Conservation (phyloP, 1,139 yeast genomes). For the Taiozyma onychis region DNA sequence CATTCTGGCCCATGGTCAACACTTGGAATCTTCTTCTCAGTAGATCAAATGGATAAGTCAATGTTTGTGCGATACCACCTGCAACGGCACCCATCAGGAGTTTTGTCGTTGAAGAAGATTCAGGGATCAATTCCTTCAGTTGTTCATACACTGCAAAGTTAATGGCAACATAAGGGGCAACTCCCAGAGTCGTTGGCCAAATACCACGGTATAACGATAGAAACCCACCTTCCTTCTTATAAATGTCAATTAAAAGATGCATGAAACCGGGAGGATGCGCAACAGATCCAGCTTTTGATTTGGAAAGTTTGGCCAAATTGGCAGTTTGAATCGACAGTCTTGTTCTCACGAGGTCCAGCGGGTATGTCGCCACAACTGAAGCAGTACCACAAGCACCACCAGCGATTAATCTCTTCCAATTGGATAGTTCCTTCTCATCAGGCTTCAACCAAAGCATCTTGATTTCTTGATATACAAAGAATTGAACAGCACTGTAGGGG, state of each 20-base stretch:
- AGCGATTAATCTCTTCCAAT: conserved; percentile 57
- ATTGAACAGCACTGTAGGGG: conserved; percentile 95
- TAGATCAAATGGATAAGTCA: conserved; percentile 88
- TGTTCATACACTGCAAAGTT: conserved; percentile 89
- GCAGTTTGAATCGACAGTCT: conserved; percentile 89
- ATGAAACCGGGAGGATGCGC: conserved; percentile 64
- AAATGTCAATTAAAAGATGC: conserved; percentile 52
- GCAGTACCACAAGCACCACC: conserved; percentile 82
- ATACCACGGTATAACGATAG: conserved; percentile 78
- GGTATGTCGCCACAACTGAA: conserved; percentile 83
- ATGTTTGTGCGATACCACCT: conserved; percentile 79
- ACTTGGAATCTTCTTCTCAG: conserved; percentile 89
- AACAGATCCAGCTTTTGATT: conserved; percentile 34
- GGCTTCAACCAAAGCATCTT: conserved; percentile 43
- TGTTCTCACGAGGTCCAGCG: conserved; percentile 86
- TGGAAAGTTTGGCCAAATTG: conserved; percentile 46
- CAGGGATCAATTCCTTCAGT: conserved; percentile 49
- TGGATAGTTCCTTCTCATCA: conserved; percentile 36
- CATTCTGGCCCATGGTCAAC: conserved; percentile 63
- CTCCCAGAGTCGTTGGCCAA: conserved; percentile 85
- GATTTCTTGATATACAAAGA: conserved; percentile 73
- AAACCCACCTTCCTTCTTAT: conserved; percentile 75
- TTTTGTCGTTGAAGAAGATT: conserved; percentile 45
- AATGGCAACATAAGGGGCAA: conserved; percentile 93
- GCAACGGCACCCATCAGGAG: conserved; percentile 77